Evolutionary conservation across 1,139 yeast genomes (phyloP).

Genomic region (Sugiyamaella grinbergsii): DNA sequence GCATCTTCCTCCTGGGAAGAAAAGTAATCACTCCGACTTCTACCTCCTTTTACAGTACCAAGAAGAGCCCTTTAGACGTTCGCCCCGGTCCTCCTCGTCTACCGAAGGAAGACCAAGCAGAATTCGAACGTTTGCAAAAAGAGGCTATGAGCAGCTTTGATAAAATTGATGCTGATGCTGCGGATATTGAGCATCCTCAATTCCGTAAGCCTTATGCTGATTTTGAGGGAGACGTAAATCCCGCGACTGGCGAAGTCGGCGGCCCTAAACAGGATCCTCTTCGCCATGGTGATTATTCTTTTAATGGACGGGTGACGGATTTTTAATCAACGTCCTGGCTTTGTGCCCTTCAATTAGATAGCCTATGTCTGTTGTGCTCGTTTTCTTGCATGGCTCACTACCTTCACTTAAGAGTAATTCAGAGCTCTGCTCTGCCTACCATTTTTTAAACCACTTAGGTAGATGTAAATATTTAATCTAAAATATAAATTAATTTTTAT

Average conservation of each 20-base stretch:
- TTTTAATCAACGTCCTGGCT: constrained; percentile 55
- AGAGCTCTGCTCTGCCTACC: background rate
- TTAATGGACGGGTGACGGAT: constrained; percentile 94
- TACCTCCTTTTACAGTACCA: constrained; percentile 6
- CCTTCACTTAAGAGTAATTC: no score
- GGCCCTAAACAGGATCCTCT: constrained; percentile 99
- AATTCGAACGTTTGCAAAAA: constrained; percentile 81
- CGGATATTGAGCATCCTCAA: constrained; percentile 68
- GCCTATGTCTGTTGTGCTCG: no score
- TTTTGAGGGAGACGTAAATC: constrained; percentile 92
- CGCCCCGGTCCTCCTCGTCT: constrained; percentile 82
- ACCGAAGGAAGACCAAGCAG: constrained; percentile 86
- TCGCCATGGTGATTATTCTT: constrained; percentile 91
- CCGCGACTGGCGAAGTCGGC: constrained; percentile 90
- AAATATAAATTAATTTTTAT: background rate
- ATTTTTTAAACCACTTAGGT: background rate
- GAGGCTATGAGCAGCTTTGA: constrained; percentile 83
- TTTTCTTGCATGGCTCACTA: background rate
- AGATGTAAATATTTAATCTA: constrained; percentile 7
- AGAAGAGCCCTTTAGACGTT: constrained; percentile 22
- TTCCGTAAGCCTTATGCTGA: constrained; percentile 83
- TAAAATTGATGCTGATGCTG: constrained; percentile 62
- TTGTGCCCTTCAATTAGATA: background rate
- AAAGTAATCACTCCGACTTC: background rate
- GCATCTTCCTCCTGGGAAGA: background rate